These are phyloP conservation scores for Tirmania nivea DNA, from an alignment of 495 filamentous ascomycete genomes.

Conservation along the genomic window DNA sequence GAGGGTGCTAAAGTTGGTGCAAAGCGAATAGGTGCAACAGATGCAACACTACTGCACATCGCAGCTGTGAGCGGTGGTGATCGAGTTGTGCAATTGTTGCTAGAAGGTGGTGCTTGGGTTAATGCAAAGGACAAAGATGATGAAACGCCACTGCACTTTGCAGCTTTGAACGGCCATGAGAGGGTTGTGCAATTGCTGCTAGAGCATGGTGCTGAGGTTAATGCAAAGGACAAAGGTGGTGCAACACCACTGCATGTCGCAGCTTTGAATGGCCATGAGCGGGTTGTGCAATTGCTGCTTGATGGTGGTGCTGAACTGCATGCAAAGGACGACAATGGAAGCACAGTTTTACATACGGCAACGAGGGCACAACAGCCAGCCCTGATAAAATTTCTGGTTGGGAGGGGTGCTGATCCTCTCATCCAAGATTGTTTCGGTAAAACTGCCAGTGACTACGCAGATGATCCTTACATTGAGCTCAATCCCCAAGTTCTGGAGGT, in stretches of 20 bases:
- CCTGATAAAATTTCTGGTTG: too few relatives aligned
- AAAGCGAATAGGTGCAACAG: too few relatives aligned
- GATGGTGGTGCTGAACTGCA: background rate
- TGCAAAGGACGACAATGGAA: too few relatives aligned
- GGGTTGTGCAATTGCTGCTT: background rate
- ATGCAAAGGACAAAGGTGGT: background rate
- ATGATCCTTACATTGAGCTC: too few relatives aligned
- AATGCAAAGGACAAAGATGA: too few relatives aligned
- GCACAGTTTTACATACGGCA: too few relatives aligned
- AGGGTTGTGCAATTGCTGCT: background rate
- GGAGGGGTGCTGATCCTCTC: too few relatives aligned
- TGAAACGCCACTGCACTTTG: background rate
- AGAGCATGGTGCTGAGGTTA: background rate
- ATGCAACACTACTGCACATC: background rate
- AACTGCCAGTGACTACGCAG: too few relatives aligned
- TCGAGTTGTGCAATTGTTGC: background rate
- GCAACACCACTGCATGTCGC: background rate
- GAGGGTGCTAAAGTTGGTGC: background rate
- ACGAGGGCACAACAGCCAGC: too few relatives aligned
- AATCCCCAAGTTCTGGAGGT: too few relatives aligned
- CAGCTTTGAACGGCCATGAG: background rate
- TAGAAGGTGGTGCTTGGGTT: background rate
- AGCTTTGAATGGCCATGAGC: background rate
- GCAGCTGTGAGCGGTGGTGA: background rate
- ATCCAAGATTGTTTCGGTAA: too few relatives aligned